Percentiles rank a stretch among this genome's conserved stretches.
Conservation (phyloP, 164 flowering plant genomes). For the Magnolia sinica region DNA sequence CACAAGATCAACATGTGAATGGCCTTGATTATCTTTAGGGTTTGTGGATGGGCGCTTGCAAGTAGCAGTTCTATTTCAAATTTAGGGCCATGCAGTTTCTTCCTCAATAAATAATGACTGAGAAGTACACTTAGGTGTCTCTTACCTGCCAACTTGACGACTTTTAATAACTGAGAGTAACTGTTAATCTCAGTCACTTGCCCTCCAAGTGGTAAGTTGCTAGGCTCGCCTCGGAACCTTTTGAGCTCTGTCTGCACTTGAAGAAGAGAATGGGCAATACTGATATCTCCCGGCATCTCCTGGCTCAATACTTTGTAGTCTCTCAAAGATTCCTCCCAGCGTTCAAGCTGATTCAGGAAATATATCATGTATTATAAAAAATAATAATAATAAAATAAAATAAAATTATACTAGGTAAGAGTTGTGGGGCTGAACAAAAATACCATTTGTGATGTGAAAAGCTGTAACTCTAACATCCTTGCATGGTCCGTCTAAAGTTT, state of each 20-base stretch:
- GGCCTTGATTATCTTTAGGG: background rate
- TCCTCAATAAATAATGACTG: background rate
- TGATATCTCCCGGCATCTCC: constrained; percentile 17
- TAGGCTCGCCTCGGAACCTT: constrained; percentile 1
- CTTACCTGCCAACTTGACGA: constrained; percentile 7
- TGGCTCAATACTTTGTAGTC: constrained; percentile 12
- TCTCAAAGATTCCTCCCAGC: constrained; percentile 18
- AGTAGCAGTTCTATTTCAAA: background rate
- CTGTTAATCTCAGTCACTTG: constrained; percentile 3
- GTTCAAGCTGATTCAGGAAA: constrained; percentile 16
- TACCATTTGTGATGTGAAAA: background rate
- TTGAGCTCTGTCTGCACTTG: constrained; percentile 15
- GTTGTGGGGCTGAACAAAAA: too few relatives aligned
- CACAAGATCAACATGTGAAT: background rate
- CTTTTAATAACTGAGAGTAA: constrained; percentile 3
- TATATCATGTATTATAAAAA: too few relatives aligned
- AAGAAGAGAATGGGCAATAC: constrained; percentile 15
- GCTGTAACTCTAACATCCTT: background rate
- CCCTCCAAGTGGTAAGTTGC: background rate
- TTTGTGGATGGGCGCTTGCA: background rate
- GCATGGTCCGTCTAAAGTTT: background rate
- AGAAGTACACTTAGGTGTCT: background rate
- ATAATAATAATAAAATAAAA: too few relatives aligned
- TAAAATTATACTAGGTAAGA: background rate
- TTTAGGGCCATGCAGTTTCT: background rate